Percentiles rank a stretch among this genome's conserved stretches.
phyloP scores from a whole-genome alignment of 495 filamentous ascomycete species.

The Xylaria curta region DNA sequence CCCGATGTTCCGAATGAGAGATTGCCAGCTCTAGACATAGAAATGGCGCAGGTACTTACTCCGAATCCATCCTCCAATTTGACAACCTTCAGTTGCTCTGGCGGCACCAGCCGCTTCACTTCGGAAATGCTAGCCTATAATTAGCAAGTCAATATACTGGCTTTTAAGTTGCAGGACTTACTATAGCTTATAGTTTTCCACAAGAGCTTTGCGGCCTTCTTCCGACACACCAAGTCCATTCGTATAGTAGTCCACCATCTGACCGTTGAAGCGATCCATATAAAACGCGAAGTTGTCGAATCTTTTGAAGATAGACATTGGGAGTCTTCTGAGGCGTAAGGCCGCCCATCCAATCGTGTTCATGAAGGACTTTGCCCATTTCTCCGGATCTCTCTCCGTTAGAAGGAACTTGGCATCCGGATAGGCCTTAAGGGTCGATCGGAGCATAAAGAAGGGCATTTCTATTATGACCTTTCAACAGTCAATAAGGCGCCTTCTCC shows the following conservation, averaged over 20 bases:
- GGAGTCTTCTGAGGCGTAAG: slow-evolving; percentile 14
- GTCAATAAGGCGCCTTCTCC: background rate
- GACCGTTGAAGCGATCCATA: slow-evolving; percentile 22
- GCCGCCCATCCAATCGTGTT: slow-evolving; percentile 31
- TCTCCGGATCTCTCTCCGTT: slow-evolving; percentile 42
- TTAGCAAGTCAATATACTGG: background rate
- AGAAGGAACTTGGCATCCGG: slow-evolving; percentile 45
- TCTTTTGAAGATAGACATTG: slow-evolving; percentile 34
- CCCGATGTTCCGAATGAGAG: background rate
- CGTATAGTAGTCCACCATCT: slow-evolving; percentile 20
- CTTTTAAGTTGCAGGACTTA: slow-evolving; percentile 17
- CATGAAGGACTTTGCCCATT: slow-evolving; percentile 38
- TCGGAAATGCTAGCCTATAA: slow-evolving; percentile 34
- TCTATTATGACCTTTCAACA: slow-evolving; percentile 36
- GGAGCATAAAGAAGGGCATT: slow-evolving; percentile 40
- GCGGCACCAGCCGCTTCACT: slow-evolving; percentile 41
- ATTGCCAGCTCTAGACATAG: background rate
- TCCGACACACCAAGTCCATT: slow-evolving; percentile 31
- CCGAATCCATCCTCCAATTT: slow-evolving; percentile 43
- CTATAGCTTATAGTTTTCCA: slow-evolving; percentile 40
- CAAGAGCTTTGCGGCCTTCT: slow-evolving; percentile 28
- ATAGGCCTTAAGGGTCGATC: slow-evolving; percentile 35
- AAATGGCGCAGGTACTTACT: slow-evolving; percentile 5
- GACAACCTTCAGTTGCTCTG: slow-evolving; percentile 36
- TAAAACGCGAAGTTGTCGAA: slow-evolving; percentile 29